Evolutionary conservation across 495 filamentous ascomycete species (phyloP), one percentile per base, ranked within the genome.

Genomic region (Chaetomidium leptoderma): DNA sequence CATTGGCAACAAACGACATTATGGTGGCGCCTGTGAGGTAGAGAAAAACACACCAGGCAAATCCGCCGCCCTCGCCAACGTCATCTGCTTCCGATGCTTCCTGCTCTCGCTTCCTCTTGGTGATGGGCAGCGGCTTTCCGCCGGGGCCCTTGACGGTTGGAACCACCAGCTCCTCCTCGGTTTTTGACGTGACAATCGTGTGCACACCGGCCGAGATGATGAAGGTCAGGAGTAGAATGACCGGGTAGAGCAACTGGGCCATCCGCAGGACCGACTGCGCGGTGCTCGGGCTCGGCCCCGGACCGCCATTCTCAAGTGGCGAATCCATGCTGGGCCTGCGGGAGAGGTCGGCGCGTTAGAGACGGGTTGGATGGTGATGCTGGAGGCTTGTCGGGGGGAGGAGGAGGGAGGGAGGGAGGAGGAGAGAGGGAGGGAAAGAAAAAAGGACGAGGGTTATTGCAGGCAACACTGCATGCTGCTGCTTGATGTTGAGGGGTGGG

Each of bases 121-220:
- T 81, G 52, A 78, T 66, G 32, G 91, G 90, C 23, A 95, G 75
- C 16, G 89, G 88, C 67, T 91, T 89, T 51, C 91, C 91, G 35
- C 88, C 89, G 0, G 90, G 91, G 14, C 91, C 89, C 47, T 39
- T 71, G 50, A 68, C 68, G 30, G 66, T 68, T 26, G 76, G 71
- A 10, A 55, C 58, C 45, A 69, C 65, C 19, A 74, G 57, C 57
- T 74, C 70, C 32, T 75, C 74, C 54, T 74, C 74, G n/a, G 67
- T 71, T 50, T 69, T 71, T 39, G 75, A 70, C 30, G 63, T 73
- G 70, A 75, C 63, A 32, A 79, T 67, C 53, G 72, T 76, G 58
- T 78, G 71, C 17, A 74, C 63, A 37, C 62, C 75, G 43, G 74
- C 70, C 57, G 75, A 65, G 29, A 70, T 17, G 48, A 78, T 66